These are phyloP conservation scores for Coccomyxa sp. DNA, from an alignment of 139 green algal genomes.

Conservation along the genomic window DNA sequence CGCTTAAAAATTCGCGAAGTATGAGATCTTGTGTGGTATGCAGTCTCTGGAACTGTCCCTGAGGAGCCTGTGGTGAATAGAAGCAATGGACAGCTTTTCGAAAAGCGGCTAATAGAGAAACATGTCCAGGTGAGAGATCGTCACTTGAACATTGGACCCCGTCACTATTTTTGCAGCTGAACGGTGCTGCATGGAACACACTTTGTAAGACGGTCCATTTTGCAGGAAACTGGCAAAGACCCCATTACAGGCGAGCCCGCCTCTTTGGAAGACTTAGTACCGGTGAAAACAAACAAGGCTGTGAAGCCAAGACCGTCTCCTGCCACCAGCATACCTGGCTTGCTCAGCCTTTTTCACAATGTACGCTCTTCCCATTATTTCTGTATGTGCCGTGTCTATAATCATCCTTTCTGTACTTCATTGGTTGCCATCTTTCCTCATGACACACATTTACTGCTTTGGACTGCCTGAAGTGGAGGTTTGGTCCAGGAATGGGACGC, in stretches of 20 bases:
- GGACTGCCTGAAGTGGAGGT: background rate
- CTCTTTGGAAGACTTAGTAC: conserved; percentile 76
- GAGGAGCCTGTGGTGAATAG: conserved; percentile 83
- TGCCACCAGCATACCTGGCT: conserved; percentile 86
- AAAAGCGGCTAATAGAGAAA: conserved; percentile 85
- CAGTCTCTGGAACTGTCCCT: conserved; percentile 81
- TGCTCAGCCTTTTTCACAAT: conserved; percentile 91
- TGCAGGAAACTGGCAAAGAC: conserved; percentile 78
- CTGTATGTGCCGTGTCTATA: too few relatives aligned
- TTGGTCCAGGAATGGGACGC: conserved; percentile 84
- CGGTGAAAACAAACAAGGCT: conserved; percentile 56
- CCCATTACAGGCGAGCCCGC: conserved; percentile 77
- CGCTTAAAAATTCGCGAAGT: background rate
- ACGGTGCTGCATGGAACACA: background rate
- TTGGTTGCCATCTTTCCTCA: background rate
- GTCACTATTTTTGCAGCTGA: background rate
- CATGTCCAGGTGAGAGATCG: conserved; percentile 41
- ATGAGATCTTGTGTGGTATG: background rate
- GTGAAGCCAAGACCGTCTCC: conserved; percentile 77
- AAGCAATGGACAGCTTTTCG: conserved; percentile 85
- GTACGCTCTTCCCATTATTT: conserved; percentile 27
- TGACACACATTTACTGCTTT: background rate
- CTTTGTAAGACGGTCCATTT: background rate
- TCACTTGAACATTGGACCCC: background rate
- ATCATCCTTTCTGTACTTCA: too few relatives aligned